These are phyloP conservation scores for Xylaria sp. DNA, from an alignment of 2,329 filamentous ascomycete species.

Conservation along the genomic window DNA sequence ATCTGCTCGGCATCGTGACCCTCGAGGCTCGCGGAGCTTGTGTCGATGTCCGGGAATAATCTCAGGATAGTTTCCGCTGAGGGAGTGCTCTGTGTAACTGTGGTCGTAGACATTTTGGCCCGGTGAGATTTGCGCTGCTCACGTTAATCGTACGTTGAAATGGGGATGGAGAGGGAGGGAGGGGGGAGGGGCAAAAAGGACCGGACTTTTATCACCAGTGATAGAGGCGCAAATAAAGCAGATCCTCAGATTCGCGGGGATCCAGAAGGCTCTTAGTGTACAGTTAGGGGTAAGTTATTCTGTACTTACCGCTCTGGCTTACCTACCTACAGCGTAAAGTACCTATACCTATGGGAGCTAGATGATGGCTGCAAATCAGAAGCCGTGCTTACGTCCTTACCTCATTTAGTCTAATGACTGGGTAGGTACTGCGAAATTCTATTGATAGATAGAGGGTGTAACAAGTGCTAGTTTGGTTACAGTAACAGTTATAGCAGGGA, in stretches of 20 bases:
- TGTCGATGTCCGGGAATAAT: constrained; percentile 86
- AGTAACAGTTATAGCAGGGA: background rate
- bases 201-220: constrained; percentile 22
- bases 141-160: constrained; percentile 22
- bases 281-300: background rate
- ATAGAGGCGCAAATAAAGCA: constrained; percentile 4
- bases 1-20: constrained; percentile 99
- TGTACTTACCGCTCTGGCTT: background rate
- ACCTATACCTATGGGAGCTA: background rate
- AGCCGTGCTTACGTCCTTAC: background rate
- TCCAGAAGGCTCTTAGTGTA: constrained; percentile 2
- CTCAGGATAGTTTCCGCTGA: constrained; percentile 87
- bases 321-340: too few relatives aligned
- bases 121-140: constrained; percentile 16
- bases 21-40: constrained; percentile 77
- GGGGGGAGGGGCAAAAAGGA: constrained; percentile 25
- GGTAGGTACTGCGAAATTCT: background rate
- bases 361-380: background rate
- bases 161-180: constrained; percentile 21
- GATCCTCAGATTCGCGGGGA: constrained; percentile 11
- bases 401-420: background rate
- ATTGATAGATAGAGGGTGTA: background rate
- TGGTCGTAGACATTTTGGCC: constrained; percentile 53
- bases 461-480: constrained; percentile 11
- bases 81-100: constrained; percentile 62